Evolutionary conservation across 495 filamentous ascomycete species (phyloP), one percentile per base, ranked within the genome.

Genomic region (Schizothecium vesticola): DNA sequence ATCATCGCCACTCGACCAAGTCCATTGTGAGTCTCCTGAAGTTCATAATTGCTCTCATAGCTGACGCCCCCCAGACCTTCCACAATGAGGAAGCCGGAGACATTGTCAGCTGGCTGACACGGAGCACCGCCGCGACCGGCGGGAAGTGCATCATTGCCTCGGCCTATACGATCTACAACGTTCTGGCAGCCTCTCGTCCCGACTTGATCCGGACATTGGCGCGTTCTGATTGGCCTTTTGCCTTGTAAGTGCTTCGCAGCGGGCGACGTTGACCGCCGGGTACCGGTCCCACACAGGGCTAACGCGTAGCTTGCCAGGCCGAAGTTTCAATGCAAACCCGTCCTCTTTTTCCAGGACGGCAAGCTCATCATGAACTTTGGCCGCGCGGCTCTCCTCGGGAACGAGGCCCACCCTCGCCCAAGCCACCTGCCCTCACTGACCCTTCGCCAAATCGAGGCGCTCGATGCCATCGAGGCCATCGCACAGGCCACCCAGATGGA

Each of bases 41-140:
- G 7, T 51, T 29, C 25, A 7, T 22, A 22, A 8, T 51, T n/a
- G 25, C 66, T 43, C 10, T 16, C 31, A 23, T 26, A 7, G 31
- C 33, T 65, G 26, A 19, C 31, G 21, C 33, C 33, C 13, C 13
- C 13, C 28, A 89, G 82, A 86, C 88, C 31, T 93, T 93, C 72
- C 91, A 93, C 72, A 93, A 89, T 19, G 91, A 93, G 75, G 82
- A 85, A 64, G 84, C 87, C 0, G 81, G 82, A 36, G 91, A 93
- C 73, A 84, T 93, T 28, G 77, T 93, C 31, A 86, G 88, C 33
- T 84, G 91, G 68, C 81, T 90, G 60, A 84, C 83, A 3, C 82
- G 86, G 28, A 81, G 79, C 71, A 83, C 81, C 43, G 86, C 88
- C 25, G 77, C 81, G 22, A 70, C 80, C 19, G 88, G 88, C 62